Base-by-base conservation (phyloP, 441 rosid genomes). In the Euphorbia celastroides region DNA sequence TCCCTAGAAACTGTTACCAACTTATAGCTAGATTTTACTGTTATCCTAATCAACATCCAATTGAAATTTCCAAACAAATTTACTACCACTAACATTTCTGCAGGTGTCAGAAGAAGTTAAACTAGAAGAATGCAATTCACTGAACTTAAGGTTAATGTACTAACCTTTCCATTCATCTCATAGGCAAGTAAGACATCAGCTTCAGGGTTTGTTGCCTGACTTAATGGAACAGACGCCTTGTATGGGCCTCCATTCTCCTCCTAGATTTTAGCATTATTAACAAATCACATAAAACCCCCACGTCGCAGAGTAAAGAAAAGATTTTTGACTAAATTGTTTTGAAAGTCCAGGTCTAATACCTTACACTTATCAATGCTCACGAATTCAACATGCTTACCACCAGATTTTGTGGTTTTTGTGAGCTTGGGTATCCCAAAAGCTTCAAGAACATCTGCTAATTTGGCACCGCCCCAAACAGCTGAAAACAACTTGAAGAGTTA, bases 221-320 rank as follows among this genome's bases (percentile, higher is more conserved):
- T 77, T 26, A 95, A 87, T 42, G 98, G 95, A 79, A 95, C 87
- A 30, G 98, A 92, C 58, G 93, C 99, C 79, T 90, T 95, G 65
- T 88, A 95, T 14, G 98, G 98, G 26, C 98, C 98, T 36, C 98
- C 98, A 28, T 90, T 90, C 86, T 95, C 99, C 83, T 95, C 98
- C 99, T 95, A 77, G 31, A 70, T 38, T 58, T 65, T 58, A 41
- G 56, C 32, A 51, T 20, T 64, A 65, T 41, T 25, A 64, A 36
- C 26, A 44, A 0, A 41, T 38, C 32, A 23, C 34, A 65, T 26
- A 64, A 19, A 67, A 25, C 23, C 26, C 51, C n/a, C 34, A n/a
- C 12, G 9, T 44, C 36, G 19, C 56, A 57, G 38, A 57, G 42
- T 9, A 65, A 65, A 14, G 30, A 48, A 6, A 76, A n/a, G 50